These are phyloP conservation scores for Lichtheimia hyalospora DNA, from an alignment of 371 early-diverging fungal genomes.

Conservation along the genomic window DNA sequence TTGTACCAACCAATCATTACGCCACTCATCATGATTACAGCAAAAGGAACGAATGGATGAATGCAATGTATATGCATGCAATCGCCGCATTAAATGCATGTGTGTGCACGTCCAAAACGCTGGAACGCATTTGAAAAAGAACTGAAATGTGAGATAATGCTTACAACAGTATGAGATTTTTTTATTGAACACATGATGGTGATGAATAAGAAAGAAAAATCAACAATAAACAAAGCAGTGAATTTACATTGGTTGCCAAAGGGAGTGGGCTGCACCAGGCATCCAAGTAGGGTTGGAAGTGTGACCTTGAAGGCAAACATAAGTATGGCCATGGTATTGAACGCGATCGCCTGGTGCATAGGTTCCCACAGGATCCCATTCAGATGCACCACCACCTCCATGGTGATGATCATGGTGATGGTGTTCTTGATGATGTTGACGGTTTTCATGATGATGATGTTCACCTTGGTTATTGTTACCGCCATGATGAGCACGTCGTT, in stretches of 20 bases:
- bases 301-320: constrained; percentile 55
- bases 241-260: constrained; percentile 53
- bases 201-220: too few relatives aligned
- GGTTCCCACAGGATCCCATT: constrained; percentile 56
- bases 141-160: neutral
- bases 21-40: too few relatives aligned
- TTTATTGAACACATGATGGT: neutral
- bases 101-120: neutral
- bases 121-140: neutral
- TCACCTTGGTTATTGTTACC: constrained; percentile 8
- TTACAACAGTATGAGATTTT: neutral
- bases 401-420: constrained; percentile 8
- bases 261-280: constrained; percentile 53
- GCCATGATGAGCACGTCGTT: constrained; percentile 8
- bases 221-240: constrained; percentile 5
- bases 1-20: too few relatives aligned
- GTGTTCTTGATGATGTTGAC: constrained; percentile 5
- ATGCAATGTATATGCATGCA: neutral
- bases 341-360: constrained; percentile 58
- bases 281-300: constrained; percentile 59
- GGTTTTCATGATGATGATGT: constrained; percentile 11
- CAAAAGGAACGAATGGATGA: too few relatives aligned
- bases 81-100: neutral
- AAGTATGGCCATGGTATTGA: constrained; percentile 47
- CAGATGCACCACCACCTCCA: constrained; percentile 17